Conservation (phyloP, 345 rosid species). For the Aurinia saxatilis region DNA sequence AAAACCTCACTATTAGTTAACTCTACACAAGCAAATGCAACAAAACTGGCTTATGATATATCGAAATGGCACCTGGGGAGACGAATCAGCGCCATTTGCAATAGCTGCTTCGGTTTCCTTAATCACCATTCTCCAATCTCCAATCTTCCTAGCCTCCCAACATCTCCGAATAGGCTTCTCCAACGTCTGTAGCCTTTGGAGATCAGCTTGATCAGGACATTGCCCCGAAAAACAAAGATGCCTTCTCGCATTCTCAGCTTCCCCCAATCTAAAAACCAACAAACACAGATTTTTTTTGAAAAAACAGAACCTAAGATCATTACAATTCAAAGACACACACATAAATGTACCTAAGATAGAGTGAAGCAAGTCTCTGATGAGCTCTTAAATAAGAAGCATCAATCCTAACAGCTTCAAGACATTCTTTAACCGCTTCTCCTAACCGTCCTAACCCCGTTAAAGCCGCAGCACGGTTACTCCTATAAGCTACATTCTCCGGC, state of each 20-base stretch:
- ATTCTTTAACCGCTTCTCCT: constrained; percentile 74
- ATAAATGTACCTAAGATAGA: constrained; percentile 59
- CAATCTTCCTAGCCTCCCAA: constrained; percentile 62
- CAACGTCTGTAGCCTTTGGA: constrained; percentile 59
- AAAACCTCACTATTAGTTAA: constrained; percentile 5
- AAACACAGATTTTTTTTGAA: too few relatives aligned
- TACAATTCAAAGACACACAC: background rate
- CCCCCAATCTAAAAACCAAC: constrained; percentile 63
- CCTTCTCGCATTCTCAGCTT: constrained; percentile 54
- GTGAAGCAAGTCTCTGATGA: constrained; percentile 72
- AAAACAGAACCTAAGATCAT: too few relatives aligned
- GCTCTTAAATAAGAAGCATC: constrained; percentile 71
- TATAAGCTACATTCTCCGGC: constrained; percentile 65
- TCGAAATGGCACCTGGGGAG: constrained; percentile 53
- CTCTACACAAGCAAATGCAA: background rate
- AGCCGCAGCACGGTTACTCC: constrained; percentile 87
- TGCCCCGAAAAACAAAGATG: constrained; percentile 66
- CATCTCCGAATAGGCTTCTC: constrained; percentile 75
- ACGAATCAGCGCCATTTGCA: constrained; percentile 67
- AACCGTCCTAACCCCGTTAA: constrained; percentile 64
- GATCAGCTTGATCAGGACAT: constrained; percentile 57
- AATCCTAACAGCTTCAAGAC: constrained; percentile 76
- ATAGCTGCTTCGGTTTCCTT: constrained; percentile 78
- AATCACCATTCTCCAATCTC: constrained; percentile 65
- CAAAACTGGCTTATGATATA: background rate